These are phyloP conservation scores for Epichloe gansuensis DNA, from an alignment of 2,329 filamentous ascomycete species.

Conservation along the genomic window DNA sequence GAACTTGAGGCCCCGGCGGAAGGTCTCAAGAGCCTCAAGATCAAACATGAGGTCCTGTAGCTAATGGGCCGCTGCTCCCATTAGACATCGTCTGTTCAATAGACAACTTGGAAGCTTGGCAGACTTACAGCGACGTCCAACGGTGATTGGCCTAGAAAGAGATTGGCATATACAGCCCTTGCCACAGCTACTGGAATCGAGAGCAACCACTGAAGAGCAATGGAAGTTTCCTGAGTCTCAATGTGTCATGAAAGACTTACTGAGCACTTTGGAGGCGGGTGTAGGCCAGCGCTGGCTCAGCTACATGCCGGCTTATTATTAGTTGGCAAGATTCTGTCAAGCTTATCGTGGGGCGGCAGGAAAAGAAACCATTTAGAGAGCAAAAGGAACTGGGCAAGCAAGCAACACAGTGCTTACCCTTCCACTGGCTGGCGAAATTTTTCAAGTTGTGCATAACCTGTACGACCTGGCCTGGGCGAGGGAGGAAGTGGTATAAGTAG, in stretches of 20 bases:
- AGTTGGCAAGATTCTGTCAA: background rate
- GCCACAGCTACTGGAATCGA: too few species aligned
- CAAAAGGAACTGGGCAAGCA: background rate
- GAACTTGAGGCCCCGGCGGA: conserved; percentile 58
- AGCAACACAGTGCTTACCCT: conserved; percentile 29
- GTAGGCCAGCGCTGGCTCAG: conserved; percentile 58
- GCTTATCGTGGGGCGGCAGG: background rate
- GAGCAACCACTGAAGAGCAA: background rate
- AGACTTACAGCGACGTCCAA: conserved; percentile 10
- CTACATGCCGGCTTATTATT: conserved; percentile 1
- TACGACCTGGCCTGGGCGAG: too few species aligned
- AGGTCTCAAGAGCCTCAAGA: conserved; percentile 58
- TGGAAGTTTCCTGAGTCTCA: background rate
- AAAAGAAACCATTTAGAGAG: too few species aligned
- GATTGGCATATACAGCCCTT: background rate
- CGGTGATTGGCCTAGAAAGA: conserved; percentile 5
- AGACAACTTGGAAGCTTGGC: conserved; percentile 21
- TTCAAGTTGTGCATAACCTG: conserved; percentile 53
- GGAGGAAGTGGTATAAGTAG: too few species aligned
- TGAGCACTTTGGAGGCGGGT: conserved; percentile 60
- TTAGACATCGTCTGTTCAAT: background rate
- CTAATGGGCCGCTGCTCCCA: conserved; percentile 44
- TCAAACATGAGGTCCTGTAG: conserved; percentile 55
- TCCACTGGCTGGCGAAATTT: conserved; percentile 60
- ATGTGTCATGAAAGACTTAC: background rate